Evolutionary conservation across 1,284 basidiomycete species (phyloP).

Genomic region (Abortiporus biennis): DNA sequence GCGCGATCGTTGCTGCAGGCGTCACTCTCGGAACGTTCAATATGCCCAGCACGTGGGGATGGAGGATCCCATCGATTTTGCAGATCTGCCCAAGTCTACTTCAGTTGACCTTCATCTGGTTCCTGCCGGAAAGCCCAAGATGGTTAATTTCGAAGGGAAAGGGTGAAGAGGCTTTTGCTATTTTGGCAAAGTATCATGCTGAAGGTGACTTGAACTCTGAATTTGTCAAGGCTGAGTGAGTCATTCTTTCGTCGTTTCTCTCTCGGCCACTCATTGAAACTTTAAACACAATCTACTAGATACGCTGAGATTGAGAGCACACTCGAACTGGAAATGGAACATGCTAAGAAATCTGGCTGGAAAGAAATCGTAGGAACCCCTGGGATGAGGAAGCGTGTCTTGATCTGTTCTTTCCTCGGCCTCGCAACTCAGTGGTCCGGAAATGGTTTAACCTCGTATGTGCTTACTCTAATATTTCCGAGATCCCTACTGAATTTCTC

Average conservation of each 20-base stretch:
- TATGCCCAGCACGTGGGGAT: conserved; percentile 44
- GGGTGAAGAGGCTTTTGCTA: conserved; percentile 39
- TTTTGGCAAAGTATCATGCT: conserved; percentile 47
- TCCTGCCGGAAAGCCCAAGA: conserved; percentile 54
- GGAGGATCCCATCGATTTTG: conserved; percentile 56
- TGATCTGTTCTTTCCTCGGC: conserved; percentile 49
- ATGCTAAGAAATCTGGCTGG: conserved; percentile 37
- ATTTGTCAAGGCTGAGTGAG: conserved; percentile 45
- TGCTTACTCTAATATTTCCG: conserved; percentile 7
- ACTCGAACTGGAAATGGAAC: conserved; percentile 38
- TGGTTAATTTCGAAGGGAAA: conserved; percentile 49
- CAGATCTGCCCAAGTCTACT: conserved; percentile 51
- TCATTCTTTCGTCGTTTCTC: not conserved
- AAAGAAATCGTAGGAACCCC: conserved; percentile 37
- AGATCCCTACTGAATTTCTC: not conserved
- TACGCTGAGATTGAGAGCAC: conserved; percentile 49
- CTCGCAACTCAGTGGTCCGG: conserved; percentile 62
- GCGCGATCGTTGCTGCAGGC: conserved; percentile 23
- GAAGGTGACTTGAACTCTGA: conserved; percentile 42
- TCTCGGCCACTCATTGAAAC: no score
- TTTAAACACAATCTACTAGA: conserved; percentile 5
- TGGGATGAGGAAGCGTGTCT: conserved; percentile 48
- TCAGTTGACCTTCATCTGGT: conserved; percentile 46
- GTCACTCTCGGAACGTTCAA: conserved; percentile 52
- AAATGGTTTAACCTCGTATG: conserved; percentile 64